Evolutionary conservation across 345 rosid genomes (phyloP), one percentile per base, ranked within the genome.

Genomic region (Hypericum androsaemum): DNA sequence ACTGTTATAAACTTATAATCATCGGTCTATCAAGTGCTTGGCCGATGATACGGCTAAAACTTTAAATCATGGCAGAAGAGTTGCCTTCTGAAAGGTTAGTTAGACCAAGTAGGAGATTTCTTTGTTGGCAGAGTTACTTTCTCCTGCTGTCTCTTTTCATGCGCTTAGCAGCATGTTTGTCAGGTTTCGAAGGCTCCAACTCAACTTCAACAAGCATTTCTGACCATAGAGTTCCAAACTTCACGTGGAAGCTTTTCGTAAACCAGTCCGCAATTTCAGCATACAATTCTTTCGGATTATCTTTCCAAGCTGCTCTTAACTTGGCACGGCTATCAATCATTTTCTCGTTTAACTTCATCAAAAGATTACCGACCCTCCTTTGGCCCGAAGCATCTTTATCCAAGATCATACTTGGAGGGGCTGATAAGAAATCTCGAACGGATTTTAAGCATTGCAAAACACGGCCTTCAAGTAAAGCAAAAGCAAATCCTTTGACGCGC

Each of bases 391-490:
- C 77, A 69, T 73, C 87, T 9, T 65, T 71, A 54, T 69, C 82
- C 70, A 89, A 63, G 46, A 89, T 64, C 43, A 61, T 76, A 62
- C 57, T 68, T 8, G 94, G 95, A 41, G 81, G 74, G 1, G 83
- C 79, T 5, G 70, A 78, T 83, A 89, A 52, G 46, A 67, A 71
- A 10, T 53, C 10, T 49, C 68, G 66, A 6, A 65, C 74, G 9
- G 51, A 55, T 59, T 50, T 81, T 41, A 89, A 41, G 67, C 95
- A 81, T n/a, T 83, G 84, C 53, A 86, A 69, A 12, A 86, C 90
- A 41, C 71, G 77, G 43, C 97, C 97, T 62, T 77, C 80, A 5
- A 89, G 95, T 50, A 89, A 69, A 36, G 95, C 81, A 66, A 63
- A 89, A 5, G 80, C 85, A 52, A 87, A 90, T 39, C 61, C 92